Conservation (phyloP, 1,139 yeast genomes). For the Saccharomyces hybrid region DNA sequence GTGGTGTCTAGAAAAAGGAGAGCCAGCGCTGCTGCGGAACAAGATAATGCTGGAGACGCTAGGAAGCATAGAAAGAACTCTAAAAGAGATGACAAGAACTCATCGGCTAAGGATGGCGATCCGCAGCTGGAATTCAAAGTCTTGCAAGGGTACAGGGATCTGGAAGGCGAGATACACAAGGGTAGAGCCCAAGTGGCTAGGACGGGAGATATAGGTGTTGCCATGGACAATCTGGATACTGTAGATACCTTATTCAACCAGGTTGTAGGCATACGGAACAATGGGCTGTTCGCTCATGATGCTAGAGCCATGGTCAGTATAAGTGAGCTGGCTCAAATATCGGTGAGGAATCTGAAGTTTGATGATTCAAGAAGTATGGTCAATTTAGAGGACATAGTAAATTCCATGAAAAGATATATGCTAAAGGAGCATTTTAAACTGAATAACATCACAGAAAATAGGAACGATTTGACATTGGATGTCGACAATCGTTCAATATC, state of each 20-base stretch:
- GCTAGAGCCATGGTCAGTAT: constrained; percentile 40
- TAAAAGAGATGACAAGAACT: constrained; percentile 1
- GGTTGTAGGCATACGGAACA: constrained; percentile 31
- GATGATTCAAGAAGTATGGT: constrained; percentile 47
- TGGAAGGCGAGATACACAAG: constrained; percentile 31
- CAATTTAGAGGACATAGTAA: constrained; percentile 41
- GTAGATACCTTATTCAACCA: constrained; percentile 36
- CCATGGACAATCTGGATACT: constrained; percentile 31
- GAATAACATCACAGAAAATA: constrained; percentile 12
- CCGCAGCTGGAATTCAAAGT: constrained; percentile 24
- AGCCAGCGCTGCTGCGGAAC: not conserved
- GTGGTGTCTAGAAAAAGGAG: not conserved
- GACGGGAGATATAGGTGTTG: constrained; percentile 37
- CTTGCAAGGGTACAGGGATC: constrained; percentile 30
- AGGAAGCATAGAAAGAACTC: constrained; percentile 1
- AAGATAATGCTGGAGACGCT: not conserved
- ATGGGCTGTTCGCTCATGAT: constrained; percentile 40
- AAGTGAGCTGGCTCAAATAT: constrained; percentile 42
- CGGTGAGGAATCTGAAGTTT: constrained; percentile 51
- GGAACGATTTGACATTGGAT: constrained; percentile 8
- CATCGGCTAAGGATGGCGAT: not conserved
- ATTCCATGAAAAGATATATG: constrained; percentile 37
- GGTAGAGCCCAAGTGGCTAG: constrained; percentile 38
- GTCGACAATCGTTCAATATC: constrained; percentile 22
- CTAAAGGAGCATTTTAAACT: constrained; percentile 26